Evolutionary conservation across 805 yeast species (phyloP).

Genomic region (Wickerhamiella musiphila): DNA sequence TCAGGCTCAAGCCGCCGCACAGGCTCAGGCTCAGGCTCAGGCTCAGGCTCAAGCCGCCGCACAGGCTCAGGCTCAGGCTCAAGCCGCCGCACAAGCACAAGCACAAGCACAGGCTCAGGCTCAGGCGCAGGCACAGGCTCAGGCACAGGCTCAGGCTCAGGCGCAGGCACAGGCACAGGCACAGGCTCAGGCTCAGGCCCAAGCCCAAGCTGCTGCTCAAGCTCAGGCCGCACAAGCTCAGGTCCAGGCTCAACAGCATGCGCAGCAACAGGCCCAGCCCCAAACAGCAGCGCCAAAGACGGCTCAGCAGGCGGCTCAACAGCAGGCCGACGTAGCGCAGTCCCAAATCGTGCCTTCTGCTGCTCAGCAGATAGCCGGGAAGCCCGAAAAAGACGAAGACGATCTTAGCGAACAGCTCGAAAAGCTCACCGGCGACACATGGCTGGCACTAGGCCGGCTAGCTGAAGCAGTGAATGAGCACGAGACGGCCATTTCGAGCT

Average conservation of each 20-base stretch:
- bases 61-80: constrained; percentile 7
- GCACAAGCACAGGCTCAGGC: constrained; percentile 1
- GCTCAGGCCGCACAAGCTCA: constrained; percentile 2
- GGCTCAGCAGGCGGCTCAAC: constrained; percentile 1
- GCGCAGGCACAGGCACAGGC: constrained; percentile 1
- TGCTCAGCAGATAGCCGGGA: constrained; percentile 1
- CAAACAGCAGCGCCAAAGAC: background rate
- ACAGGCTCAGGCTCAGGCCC: constrained; percentile 1
- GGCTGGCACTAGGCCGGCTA: constrained; percentile 76
- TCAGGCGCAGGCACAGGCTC: constrained; percentile 4
- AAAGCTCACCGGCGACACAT: constrained; percentile 33
- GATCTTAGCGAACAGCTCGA: constrained; percentile 15
- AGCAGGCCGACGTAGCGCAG: constrained; percentile 4
- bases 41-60: constrained; percentile 8
- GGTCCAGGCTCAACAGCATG: constrained; percentile 6
- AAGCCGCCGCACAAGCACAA: constrained; percentile 1
- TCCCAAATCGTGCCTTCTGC: constrained; percentile 1
- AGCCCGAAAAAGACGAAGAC: background rate
- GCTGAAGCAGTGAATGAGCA: constrained; percentile 82
- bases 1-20: constrained; percentile 1
- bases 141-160: constrained; percentile 1
- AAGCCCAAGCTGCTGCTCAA: background rate
- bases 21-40: constrained; percentile 2
- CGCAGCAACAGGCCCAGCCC: constrained; percentile 3
- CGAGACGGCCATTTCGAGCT: constrained; percentile 76